Evolutionary conservation across 2,329 filamentous ascomycete species (phyloP), one percentile per base, ranked within the genome.

Genomic region (Cryphonectria radicalis): DNA sequence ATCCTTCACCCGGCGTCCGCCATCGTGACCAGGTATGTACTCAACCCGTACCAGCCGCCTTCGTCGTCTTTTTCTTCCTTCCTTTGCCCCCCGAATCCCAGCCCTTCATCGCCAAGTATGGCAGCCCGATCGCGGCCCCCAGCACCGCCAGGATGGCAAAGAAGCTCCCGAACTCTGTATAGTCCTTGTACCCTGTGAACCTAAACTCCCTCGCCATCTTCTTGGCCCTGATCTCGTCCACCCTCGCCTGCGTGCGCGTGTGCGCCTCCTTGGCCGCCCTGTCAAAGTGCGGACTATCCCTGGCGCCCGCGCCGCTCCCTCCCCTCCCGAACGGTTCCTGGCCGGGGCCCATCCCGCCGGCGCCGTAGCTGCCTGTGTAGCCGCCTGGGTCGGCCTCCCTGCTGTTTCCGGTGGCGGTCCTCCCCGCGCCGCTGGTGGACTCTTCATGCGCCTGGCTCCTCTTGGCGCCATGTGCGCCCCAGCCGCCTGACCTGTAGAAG

Each of bases 401-500:
- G 42, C 6, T 66, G 32, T 10, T 46, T 11, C 8, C 63, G 43
- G 7, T 28, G 32, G 5, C 60, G 17, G 17, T 60, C 13, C 65
- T 22, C 73, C 72, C 17, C 71, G 37, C 35, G 32, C 70, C 40
- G 28, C 70, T 68, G 53, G 79, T 79, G 0, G 78, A 80, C 76
- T 83, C 73, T 67, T 86, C 84, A 72, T 89, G 86, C 62, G 86
- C 86, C 50, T 85, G 84, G 68, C 82, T 81, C 53, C 90, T 80
- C 81, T 92, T 92, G 50, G 87, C 87, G 2, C 82, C 79, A 71
- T 93, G 88, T 3, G 83, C 80, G 64, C 93, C 93, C 87, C 94
- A 97, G 3, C 92, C 93, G 5, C 94, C 94, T 73, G 87, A 90
- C 25, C 91, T 88, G 81, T 94, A 98, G 83, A 98, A 98, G 74